Evolutionary conservation across 1,284 basidiomycete species (phyloP).

Genomic region (Ceraceosorus guamensis): DNA sequence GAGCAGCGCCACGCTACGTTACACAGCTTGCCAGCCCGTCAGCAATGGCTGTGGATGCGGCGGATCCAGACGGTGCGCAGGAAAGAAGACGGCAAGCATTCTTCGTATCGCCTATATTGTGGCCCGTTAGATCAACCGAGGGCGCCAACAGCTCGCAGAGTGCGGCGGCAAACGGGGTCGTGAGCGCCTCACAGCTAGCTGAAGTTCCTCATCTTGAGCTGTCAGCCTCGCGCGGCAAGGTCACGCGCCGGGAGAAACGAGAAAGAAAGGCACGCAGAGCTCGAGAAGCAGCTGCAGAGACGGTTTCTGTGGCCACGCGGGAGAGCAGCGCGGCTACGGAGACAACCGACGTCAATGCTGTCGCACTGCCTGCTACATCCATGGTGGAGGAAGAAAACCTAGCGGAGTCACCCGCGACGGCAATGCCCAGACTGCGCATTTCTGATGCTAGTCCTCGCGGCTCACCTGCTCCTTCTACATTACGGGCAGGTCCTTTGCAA

Average conservation of each 20-base stretch:
- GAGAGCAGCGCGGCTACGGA: no score
- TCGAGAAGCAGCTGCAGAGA: slow-evolving; percentile 13
- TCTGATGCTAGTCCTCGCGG: slow-evolving; percentile 35
- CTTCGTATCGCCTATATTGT: slow-evolving; percentile 35
- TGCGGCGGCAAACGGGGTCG: background rate
- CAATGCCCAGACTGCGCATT: slow-evolving; percentile 34
- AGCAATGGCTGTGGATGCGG: slow-evolving; percentile 15
- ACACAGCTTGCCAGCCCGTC: slow-evolving; percentile 24
- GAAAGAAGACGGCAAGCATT: slow-evolving; percentile 21
- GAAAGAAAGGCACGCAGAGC: slow-evolving; percentile 28
- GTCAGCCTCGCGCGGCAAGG: slow-evolving; percentile 13
- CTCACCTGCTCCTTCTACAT: slow-evolving; percentile 22
- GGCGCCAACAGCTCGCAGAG: background rate
- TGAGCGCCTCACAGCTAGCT: background rate
- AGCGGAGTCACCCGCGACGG: slow-evolving; percentile 23
- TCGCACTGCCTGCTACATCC: background rate
- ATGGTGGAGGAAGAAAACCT: background rate
- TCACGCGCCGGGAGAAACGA: slow-evolving; percentile 36
- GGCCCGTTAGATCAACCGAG: slow-evolving; percentile 26
- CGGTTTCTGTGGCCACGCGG: slow-evolving; percentile 6
- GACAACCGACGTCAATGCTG: no score
- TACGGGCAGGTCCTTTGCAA: slow-evolving; percentile 19
- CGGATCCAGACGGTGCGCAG: slow-evolving; percentile 12
- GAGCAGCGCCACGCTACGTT: slow-evolving; percentile 15
- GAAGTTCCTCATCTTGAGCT: background rate